Percentiles rank a stretch among this genome's conserved stretches.
Evolutionary conservation across 2,329 filamentous ascomycete genomes (phyloP).

Genomic region (Hymenoscyphus fructigenus): DNA sequence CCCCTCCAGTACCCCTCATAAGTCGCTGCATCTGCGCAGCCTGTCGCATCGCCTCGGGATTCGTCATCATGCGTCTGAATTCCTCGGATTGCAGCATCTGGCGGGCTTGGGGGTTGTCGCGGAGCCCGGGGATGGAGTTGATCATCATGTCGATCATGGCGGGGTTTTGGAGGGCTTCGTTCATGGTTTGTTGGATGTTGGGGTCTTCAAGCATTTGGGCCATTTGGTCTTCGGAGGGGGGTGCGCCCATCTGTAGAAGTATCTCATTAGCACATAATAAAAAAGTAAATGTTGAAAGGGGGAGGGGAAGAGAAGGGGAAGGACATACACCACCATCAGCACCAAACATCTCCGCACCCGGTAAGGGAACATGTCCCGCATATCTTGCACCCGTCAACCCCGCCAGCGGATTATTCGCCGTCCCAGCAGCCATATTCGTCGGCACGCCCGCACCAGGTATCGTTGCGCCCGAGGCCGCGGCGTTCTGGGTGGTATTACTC

Average conservation of each 20-base stretch:
- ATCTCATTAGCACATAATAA: constrained; percentile 27
- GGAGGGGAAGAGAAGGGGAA: not conserved
- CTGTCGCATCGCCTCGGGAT: constrained; percentile 79
- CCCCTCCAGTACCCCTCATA: constrained; percentile 49
- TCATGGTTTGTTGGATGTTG: constrained; percentile 81
- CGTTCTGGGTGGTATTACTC: constrained; percentile 57
- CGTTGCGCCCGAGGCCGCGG: constrained; percentile 44
- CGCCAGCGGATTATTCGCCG: constrained; percentile 85
- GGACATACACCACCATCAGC: constrained; percentile 85
- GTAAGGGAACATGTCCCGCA: constrained; percentile 86
- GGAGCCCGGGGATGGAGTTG: constrained; percentile 80
- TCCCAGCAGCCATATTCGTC: constrained; percentile 76
- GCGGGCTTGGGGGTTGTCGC: constrained; percentile 69
- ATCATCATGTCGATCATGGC: constrained; percentile 93
- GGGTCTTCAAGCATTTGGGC: constrained; percentile 86
- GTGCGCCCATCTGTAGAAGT: constrained; percentile 76
- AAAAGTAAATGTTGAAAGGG: not conserved
- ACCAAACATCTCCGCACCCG: constrained; percentile 84
- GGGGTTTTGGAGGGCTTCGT: constrained; percentile 95
- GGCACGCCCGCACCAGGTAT: constrained; percentile 62
- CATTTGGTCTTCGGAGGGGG: constrained; percentile 77
- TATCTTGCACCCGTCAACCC: constrained; percentile 90
- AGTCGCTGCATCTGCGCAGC: constrained; percentile 80
- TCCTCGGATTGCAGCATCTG: constrained; percentile 86
- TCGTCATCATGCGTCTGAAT: constrained; percentile 90